A percentile compares a stretch with the other conserved stretches of the same genome.
Conservation (phyloP, 2,329 filamentous ascomycete species). For the Alternaria alternata region DNA sequence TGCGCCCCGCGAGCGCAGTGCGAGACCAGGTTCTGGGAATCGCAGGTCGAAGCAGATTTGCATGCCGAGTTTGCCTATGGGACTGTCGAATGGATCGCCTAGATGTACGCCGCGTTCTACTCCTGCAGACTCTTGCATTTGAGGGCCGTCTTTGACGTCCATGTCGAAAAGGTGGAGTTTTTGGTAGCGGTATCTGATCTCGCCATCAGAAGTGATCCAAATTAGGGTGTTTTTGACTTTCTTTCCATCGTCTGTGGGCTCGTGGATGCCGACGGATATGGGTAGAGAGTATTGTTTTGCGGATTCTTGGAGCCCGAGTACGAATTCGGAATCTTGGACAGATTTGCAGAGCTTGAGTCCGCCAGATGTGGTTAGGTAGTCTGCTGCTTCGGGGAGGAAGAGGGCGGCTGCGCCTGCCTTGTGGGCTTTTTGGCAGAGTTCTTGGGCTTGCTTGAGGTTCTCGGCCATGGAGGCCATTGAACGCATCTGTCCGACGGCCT, state of each 20-base stretch:
- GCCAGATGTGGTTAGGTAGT: conserved; percentile 79
- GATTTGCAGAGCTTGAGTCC: conserved; percentile 75
- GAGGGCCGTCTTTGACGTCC: conserved; percentile 64
- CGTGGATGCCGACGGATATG: conserved; percentile 87
- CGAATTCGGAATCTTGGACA: conserved; percentile 73
- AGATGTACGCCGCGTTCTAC: conserved; percentile 67
- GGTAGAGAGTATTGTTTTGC: conserved; percentile 71
- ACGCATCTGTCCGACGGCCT: conserved; percentile 92
- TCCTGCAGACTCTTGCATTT: conserved; percentile 69
- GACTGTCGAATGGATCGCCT: conserved; percentile 73
- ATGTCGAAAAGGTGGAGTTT: conserved; percentile 92
- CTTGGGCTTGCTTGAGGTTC: conserved; percentile 81
- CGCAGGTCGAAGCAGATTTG: conserved; percentile 92
- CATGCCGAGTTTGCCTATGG: conserved; percentile 77
- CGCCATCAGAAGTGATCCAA: conserved; percentile 70
- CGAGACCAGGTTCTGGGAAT: conserved; percentile 77
- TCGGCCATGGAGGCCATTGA: conserved; percentile 79
- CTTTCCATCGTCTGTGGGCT: conserved; percentile 53
- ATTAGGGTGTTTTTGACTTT: conserved; percentile 70
- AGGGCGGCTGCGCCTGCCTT: conserved; percentile 81
- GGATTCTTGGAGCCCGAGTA: conserved; percentile 74
- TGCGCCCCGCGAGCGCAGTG: conserved; percentile 71
- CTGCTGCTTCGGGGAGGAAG: conserved; percentile 87
- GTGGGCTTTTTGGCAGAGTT: conserved; percentile 75
- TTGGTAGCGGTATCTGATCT: conserved; percentile 74